Evolutionary conservation across 768 basidiomycete genomes (phyloP).

Genomic region (Tylopilus vinaceipallidus): DNA sequence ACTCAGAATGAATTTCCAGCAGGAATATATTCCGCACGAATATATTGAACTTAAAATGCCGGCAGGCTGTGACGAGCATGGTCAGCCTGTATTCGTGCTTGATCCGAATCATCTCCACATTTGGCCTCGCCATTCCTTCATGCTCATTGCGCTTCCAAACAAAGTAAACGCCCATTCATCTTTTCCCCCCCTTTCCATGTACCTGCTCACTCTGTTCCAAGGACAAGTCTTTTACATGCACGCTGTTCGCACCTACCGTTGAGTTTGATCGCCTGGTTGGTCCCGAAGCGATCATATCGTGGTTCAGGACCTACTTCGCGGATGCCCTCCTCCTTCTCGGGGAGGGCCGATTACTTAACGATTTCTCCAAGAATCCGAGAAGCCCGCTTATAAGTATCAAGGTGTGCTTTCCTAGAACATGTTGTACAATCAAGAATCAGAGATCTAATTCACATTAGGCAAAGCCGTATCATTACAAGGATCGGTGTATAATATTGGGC

Average conservation of each 20-base stretch:
- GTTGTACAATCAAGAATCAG: conserved; percentile 18
- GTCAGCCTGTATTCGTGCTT: conserved; percentile 71
- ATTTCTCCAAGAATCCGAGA: conserved; percentile 82
- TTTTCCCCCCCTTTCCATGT: conserved; percentile 29
- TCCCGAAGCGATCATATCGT: conserved; percentile 55
- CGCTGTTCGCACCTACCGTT: conserved; percentile 83
- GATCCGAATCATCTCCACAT: conserved; percentile 97
- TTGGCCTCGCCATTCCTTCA: conserved; percentile 98
- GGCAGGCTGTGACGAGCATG: conserved; percentile 60
- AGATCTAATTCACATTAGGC: conserved; percentile 45
- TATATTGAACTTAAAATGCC: conserved; percentile 98
- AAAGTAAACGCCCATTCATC: conserved; percentile 58
- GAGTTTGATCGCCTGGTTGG: conserved; percentile 68
- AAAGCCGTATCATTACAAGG: conserved; percentile 87
- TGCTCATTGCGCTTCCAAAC: conserved; percentile 98
- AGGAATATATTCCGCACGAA: conserved; percentile 93
- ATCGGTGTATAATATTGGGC: conserved; percentile 84
- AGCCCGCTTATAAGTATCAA: conserved; percentile 91
- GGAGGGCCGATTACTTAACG: conserved; percentile 68
- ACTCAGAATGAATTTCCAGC: conserved; percentile 88
- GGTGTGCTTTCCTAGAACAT: conserved; percentile 47
- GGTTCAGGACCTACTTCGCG: conserved; percentile 85
- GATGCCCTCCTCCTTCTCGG: conserved; percentile 88
- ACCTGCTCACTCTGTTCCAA: conserved; percentile 36
- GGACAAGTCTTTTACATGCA: conserved; percentile 98